Evolutionary conservation across 2,329 filamentous ascomycete species (phyloP).

Genomic region (Talaromyces sp.): DNA sequence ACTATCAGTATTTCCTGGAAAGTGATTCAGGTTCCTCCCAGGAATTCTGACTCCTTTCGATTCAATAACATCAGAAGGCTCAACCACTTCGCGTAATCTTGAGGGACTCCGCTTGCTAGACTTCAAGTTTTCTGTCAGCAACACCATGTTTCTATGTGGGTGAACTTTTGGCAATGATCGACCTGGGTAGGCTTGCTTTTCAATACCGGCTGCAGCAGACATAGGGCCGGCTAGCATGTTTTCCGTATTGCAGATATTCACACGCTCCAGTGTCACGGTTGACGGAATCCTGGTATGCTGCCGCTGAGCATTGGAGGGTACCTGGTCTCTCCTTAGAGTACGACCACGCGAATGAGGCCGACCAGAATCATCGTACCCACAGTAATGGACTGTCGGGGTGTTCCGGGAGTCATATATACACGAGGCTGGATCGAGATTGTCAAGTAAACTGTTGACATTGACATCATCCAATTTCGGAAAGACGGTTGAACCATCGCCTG

Average conservation of each 20-base stretch:
- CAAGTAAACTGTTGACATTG: background rate
- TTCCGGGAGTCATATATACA: background rate
- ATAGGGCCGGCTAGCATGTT: background rate
- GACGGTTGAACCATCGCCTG: background rate
- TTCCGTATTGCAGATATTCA: background rate
- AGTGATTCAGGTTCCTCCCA: conserved; percentile 14
- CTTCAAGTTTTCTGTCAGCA: background rate
- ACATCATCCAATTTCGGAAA: background rate
- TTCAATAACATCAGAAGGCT: background rate
- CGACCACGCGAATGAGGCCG: background rate
- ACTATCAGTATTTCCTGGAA: conserved; percentile 30
- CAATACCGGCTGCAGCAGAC: background rate
- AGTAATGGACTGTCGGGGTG: background rate
- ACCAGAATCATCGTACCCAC: background rate
- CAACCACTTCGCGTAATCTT: background rate
- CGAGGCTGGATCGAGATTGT: background rate
- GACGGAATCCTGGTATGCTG: background rate
- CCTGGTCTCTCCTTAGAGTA: background rate
- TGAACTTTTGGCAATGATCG: background rate
- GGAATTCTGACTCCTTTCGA: background rate
- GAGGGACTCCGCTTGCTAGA: background rate
- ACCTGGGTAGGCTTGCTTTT: background rate
- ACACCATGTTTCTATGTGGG: background rate
- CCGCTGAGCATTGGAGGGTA: background rate
- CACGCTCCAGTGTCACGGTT: background rate